phyloP scores from a whole-genome alignment of 2,329 filamentous ascomycete species.

The Incumbomyces delicatus region DNA sequence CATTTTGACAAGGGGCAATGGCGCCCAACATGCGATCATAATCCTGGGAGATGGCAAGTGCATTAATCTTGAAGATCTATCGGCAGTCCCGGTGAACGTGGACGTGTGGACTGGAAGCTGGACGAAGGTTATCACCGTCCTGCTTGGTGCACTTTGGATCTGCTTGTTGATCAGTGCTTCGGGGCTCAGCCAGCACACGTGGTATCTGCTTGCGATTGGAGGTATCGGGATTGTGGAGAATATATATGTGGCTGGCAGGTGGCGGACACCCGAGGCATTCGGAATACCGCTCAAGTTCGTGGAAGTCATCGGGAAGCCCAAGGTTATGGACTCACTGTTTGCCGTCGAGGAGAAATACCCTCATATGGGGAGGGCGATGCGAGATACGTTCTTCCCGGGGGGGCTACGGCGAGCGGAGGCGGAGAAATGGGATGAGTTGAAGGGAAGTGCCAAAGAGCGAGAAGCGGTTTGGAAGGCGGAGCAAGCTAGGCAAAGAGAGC shows the following conservation, averaged over 20 bases:
- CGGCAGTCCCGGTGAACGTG: slow-evolving; percentile 13
- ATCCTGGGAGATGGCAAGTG: slow-evolving; percentile 25
- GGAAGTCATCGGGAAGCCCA: slow-evolving; percentile 23
- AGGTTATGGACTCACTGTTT: slow-evolving; percentile 26
- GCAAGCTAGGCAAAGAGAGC: too few relatives aligned
- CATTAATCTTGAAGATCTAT: slow-evolving; percentile 32
- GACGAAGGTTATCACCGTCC: slow-evolving; percentile 16
- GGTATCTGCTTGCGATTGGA: slow-evolving; percentile 31
- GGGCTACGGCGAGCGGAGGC: slow-evolving; percentile 7
- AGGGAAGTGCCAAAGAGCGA: too few relatives aligned
- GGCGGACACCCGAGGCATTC: slow-evolving; percentile 23
- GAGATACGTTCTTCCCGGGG: slow-evolving; percentile 25
- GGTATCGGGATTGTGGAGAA: slow-evolving; percentile 32
- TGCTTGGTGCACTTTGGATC: slow-evolving; percentile 28
- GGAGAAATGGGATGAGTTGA: slow-evolving; percentile 11
- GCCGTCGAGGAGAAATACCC: slow-evolving; percentile 25
- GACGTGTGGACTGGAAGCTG: slow-evolving; percentile 9
- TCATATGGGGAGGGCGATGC: slow-evolving; percentile 24
- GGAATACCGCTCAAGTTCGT: slow-evolving; percentile 24
- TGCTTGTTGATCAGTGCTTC: slow-evolving; percentile 29
- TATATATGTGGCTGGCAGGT: slow-evolving; percentile 24
- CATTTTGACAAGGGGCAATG: slow-evolving; percentile 31
- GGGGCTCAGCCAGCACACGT: slow-evolving; percentile 25
- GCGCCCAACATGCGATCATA: slow-evolving; percentile 28
- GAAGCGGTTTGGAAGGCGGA: too few relatives aligned